Evolutionary conservation across 2,329 filamentous ascomycete genomes (phyloP).

Genomic region (Endoconidiophora laricicola): DNA sequence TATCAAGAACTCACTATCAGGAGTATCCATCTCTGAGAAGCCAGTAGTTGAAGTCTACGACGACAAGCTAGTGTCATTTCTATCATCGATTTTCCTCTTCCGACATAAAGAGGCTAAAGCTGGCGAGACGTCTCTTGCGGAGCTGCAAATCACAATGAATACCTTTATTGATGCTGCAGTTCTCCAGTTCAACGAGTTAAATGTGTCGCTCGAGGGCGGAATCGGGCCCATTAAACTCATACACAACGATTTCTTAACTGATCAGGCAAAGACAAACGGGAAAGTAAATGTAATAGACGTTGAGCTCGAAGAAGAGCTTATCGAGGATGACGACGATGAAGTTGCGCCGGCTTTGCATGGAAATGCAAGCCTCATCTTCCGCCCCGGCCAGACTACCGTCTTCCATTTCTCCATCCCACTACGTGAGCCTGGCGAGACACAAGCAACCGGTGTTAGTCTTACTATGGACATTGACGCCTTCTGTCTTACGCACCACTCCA

Average conservation of each 20-base stretch:
- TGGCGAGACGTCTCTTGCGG: constrained; percentile 40
- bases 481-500: constrained; percentile 48
- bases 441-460: constrained; percentile 46
- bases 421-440: constrained; percentile 66
- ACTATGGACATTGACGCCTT: constrained; percentile 49
- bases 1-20: constrained; percentile 38
- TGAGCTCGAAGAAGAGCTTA: constrained; percentile 19
- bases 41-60: constrained; percentile 35
- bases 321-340: constrained; percentile 15
- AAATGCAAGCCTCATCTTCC: constrained; percentile 11
- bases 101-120: constrained; percentile 41
- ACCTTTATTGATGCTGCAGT: constrained; percentile 36
- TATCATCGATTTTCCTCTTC: constrained; percentile 41
- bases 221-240: constrained; percentile 37
- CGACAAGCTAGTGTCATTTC: constrained; percentile 34
- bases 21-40: constrained; percentile 26
- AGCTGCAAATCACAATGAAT: constrained; percentile 40
- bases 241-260: constrained; percentile 21
- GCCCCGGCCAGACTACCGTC: constrained; percentile 49
- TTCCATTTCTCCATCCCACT: constrained; percentile 58
- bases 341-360: constrained; percentile 16
- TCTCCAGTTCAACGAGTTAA: constrained; percentile 33
- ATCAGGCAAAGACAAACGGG: constrained; percentile 12
- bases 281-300: constrained; percentile 18
- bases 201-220: constrained; percentile 39